Conservation (phyloP, 2,329 filamentous ascomycete species). For the Calonectria fujianensis region DNA sequence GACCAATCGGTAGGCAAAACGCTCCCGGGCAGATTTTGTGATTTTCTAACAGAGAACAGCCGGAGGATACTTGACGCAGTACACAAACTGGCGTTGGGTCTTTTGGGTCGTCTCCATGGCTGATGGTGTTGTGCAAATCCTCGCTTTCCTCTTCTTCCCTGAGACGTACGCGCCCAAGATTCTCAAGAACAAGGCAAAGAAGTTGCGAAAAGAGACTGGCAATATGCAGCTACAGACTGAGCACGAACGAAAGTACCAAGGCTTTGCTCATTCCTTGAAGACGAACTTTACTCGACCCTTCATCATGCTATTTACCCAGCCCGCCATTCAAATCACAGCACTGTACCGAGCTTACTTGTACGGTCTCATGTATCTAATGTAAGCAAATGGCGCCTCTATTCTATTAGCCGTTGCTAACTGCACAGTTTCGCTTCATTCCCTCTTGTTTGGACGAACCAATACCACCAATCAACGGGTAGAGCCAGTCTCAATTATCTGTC, state of each 20-base stretch:
- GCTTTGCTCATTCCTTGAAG: conserved; percentile 50
- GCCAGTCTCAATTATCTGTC: conserved; percentile 73
- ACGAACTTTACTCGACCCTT: conserved; percentile 56
- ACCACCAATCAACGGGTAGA: conserved; percentile 66
- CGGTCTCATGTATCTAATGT: conserved; percentile 72
- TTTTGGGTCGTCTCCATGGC: conserved; percentile 65
- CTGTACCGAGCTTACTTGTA: conserved; percentile 71
- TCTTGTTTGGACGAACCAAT: conserved; percentile 67
- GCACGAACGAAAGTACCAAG: conserved; percentile 53
- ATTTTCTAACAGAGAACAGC: conserved; percentile 42
- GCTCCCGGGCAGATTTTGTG: background rate
- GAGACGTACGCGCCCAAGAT: conserved; percentile 63
- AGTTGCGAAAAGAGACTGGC: conserved; percentile 55
- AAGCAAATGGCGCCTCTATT: conserved; percentile 13
- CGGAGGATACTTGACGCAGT: conserved; percentile 63
- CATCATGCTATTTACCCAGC: conserved; percentile 60
- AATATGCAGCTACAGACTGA: conserved; percentile 55
- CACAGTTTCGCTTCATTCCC: conserved; percentile 70
- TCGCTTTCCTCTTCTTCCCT: conserved; percentile 61
- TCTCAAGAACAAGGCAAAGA: conserved; percentile 54
- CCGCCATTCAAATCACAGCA: conserved; percentile 69
- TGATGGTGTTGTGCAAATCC: conserved; percentile 58
- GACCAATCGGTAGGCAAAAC: conserved; percentile 60
- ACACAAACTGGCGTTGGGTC: conserved; percentile 66
- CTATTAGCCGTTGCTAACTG: background rate